Conservation (phyloP, 768 basidiomycete genomes). For the Amyloporia xantha region DNA sequence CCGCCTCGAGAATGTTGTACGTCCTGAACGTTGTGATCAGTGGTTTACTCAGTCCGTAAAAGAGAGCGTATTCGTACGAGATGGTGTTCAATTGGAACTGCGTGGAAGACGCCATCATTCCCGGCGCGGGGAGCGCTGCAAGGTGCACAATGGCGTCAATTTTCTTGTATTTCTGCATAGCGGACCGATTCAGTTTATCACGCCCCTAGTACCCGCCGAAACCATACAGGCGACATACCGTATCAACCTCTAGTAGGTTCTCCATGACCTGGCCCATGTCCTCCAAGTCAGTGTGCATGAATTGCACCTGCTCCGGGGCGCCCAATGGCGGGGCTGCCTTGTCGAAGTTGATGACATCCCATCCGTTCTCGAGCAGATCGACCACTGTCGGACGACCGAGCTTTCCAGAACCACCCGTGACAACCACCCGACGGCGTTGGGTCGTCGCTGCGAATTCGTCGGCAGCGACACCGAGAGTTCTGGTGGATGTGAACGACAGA, state of each 20-base stretch:
- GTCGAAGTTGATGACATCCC: slow-evolving; percentile 4
- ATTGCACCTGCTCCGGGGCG: background rate
- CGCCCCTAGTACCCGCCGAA: too few species aligned
- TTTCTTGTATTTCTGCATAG: slow-evolving; percentile 1
- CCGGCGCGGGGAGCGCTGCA: slow-evolving; percentile 1
- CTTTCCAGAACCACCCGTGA: slow-evolving; percentile 4
- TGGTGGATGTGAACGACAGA: background rate
- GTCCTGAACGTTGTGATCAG: background rate
- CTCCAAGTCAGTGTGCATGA: slow-evolving; percentile 2
- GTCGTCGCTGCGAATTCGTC: background rate
- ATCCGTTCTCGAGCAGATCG: slow-evolving; percentile 1
- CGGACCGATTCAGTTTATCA: background rate
- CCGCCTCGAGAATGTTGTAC: slow-evolving; percentile 4
- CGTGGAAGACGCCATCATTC: background rate
- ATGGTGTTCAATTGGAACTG: slow-evolving; percentile 3
- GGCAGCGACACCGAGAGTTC: background rate
- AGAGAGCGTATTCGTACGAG: background rate
- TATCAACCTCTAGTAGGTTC: slow-evolving; percentile 3
- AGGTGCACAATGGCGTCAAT: slow-evolving; percentile 1
- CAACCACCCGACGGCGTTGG: background rate
- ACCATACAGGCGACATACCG: background rate
- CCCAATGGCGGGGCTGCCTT: background rate
- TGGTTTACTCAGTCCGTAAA: background rate
- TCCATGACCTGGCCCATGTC: slow-evolving; percentile 6
- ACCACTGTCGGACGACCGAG: slow-evolving; percentile 2